Evolutionary conservation across 805 yeast species (phyloP), one percentile per base, ranked within the genome.

Genomic region (Wickerhamiella shivajii): DNA sequence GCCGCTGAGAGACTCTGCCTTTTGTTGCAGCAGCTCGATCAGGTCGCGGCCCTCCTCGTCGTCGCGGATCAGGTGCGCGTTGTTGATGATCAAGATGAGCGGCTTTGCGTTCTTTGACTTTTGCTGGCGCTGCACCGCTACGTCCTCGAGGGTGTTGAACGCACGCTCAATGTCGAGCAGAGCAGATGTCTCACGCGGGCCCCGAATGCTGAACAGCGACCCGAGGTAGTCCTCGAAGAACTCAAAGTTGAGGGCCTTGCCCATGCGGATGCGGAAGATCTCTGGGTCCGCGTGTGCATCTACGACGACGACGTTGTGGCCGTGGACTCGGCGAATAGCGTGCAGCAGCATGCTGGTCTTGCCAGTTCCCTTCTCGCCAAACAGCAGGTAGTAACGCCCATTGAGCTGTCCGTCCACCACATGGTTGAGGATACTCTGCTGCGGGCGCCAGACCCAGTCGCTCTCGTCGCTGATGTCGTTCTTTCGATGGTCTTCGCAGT

Each of bases 271-370:
- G 38, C 93, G 61, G 50, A 80, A 75, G 31, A 80, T 71, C 49
- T 80, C 93, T 0, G 87, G 81, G 49, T 80, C 93, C 0, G 85
- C 75, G 46, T 79, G 90, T 1, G 90, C 90, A 48, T 80, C 92
- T 39, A 80, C 58, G 31, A 75, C 63, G 0, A 81, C 69, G 31
- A 81, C 79, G 44, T 74, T 69, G 32, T 56, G 53, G 0, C 85
- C 81, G 24, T 64, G 57, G 2, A 69, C 70, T 42, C 73, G 67
- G 38, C 71, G 66, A 61, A 80, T 69, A 2, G 83, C 67, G 42
- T 79, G 83, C 45, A 77, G 53, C 11, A 80, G 62, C 60, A 81
- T 64, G 1, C 87, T 74, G 1, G 84, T 74, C 49, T 79, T 79
- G 2, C 93, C 93, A 0, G 90, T 79, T 1, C 93, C 93, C 50